phyloP scores from a whole-genome alignment of 2,329 filamentous ascomycete genomes.

The Pseudocercospora macadamiae region DNA sequence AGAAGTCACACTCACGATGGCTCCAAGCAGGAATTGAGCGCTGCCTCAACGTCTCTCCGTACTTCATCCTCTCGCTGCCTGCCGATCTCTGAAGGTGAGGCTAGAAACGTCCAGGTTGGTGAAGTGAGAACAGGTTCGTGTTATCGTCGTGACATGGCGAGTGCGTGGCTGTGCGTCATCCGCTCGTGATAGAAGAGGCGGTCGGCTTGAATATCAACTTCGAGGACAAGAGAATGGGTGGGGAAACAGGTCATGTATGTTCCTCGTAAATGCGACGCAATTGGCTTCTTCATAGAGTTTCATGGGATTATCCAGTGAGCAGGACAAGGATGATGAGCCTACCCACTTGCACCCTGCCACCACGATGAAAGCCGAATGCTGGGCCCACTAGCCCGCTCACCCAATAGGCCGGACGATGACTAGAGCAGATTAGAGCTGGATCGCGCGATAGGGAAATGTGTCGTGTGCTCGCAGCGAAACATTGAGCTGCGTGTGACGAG shows the following conservation, averaged over 20 bases:
- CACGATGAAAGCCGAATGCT: not conserved
- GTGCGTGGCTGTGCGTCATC: not conserved
- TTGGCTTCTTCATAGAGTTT: slow-evolving; percentile 8
- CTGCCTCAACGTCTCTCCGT: slow-evolving; percentile 72
- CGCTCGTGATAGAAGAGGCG: not conserved
- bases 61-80: slow-evolving; percentile 63
- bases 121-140: not conserved
- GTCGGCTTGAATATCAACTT: not conserved
- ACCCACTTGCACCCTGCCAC: not conserved
- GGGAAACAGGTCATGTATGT: slow-evolving; percentile 1
- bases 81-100: slow-evolving; percentile 1
- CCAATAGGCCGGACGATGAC: not conserved
- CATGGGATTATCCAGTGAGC: not conserved
- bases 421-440: slow-evolving; percentile 2
- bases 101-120: not conserved
- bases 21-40: slow-evolving; percentile 83
- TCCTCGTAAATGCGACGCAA: slow-evolving; percentile 2
- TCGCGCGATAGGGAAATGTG: not conserved
- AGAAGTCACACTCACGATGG: slow-evolving; percentile 69
- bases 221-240: not conserved
- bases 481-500: not conserved
- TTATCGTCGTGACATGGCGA: slow-evolving; percentile 16
- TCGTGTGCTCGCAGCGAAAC: not conserved
- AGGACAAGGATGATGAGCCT: not conserved
- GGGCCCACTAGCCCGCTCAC: not conserved